A percentile compares a stretch with the other conserved stretches of the same genome.
These are phyloP conservation scores for Ophiosphaerella narmari DNA, from an alignment of 2,329 filamentous ascomycete genomes.

Conservation along the genomic window DNA sequence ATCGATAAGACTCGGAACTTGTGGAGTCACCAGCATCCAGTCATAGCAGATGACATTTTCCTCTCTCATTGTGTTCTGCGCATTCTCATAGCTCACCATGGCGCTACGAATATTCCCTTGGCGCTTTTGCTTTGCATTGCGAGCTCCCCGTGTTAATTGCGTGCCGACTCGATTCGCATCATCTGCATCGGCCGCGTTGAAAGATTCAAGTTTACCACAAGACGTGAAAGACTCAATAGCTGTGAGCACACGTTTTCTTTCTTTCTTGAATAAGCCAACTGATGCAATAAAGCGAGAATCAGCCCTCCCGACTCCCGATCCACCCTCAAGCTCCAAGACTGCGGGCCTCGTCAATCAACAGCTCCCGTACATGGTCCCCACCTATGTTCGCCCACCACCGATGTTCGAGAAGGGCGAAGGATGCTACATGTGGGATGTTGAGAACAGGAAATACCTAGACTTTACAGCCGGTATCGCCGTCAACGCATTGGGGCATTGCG, in stretches of 20 bases:
- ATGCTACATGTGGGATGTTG: conserved; percentile 86
- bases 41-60: not conserved
- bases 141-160: conserved; percentile 27
- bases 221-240: conserved; percentile 49
- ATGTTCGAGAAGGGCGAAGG: conserved; percentile 90
- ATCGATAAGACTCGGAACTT: no score
- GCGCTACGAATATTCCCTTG: conserved; percentile 37
- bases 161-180: conserved; percentile 45
- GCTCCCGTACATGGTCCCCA: conserved; percentile 90
- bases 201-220: conserved; percentile 48
- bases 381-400: conserved; percentile 86
- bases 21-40: no score
- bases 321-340: conserved; percentile 73
- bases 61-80: conserved; percentile 10
- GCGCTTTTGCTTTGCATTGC: conserved; percentile 31
- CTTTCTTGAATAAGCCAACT: conserved; percentile 4
- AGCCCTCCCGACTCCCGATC: conserved; percentile 70
- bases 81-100: conserved; percentile 25
- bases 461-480: conserved; percentile 97
- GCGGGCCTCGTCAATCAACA: conserved; percentile 74
- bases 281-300: conserved; percentile 34
- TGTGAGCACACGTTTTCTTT: conserved; percentile 23
- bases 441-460: conserved; percentile 88
- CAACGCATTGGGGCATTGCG: conserved; percentile 88
- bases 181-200: conserved; percentile 43